phyloP scores from a whole-genome alignment of 23 red algal species.

The Gracilaria gracilis region DNA sequence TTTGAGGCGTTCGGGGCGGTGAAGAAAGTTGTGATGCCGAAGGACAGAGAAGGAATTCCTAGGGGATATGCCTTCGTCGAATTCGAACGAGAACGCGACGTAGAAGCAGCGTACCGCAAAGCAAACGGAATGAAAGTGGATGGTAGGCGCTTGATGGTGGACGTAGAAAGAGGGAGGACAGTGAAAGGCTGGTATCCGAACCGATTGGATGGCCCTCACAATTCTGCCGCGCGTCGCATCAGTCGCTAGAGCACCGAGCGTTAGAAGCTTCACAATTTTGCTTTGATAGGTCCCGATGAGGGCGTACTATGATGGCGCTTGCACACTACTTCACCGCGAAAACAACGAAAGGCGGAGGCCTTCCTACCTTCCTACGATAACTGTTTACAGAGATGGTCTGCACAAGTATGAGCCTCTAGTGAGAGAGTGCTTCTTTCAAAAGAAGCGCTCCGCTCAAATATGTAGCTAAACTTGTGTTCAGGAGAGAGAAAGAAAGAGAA shows the following conservation, averaged over 20 bases:
- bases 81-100: slow-evolving; percentile 79
- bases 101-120: slow-evolving; percentile 55
- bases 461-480: too few relatives aligned
- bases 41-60: slow-evolving; percentile 45
- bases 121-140: slow-evolving; percentile 77
- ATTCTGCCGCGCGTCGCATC: slow-evolving; percentile 32
- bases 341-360: too few relatives aligned
- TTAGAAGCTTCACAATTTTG: not conserved
- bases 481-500: too few relatives aligned
- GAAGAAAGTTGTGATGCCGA: slow-evolving; percentile 51
- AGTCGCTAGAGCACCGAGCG: not conserved
- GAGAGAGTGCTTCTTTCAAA: too few relatives aligned
- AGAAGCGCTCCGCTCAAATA: too few relatives aligned
- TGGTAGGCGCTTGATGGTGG: slow-evolving; percentile 74
- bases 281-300: not conserved
- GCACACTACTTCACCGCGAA: too few relatives aligned
- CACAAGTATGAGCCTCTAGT: too few relatives aligned
- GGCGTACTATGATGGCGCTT: too few relatives aligned
- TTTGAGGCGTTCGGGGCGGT: slow-evolving; percentile 77
- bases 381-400: too few relatives aligned
- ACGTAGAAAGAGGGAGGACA: slow-evolving; percentile 84
- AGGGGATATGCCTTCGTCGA: slow-evolving; percentile 91
- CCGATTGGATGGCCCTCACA: slow-evolving; percentile 67
- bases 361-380: too few relatives aligned
- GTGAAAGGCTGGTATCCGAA: slow-evolving; percentile 79